Evolutionary conservation across 257 asterid genomes (phyloP), one percentile per base, ranked within the genome.

Genomic region (Paraleonurus japonicus): DNA sequence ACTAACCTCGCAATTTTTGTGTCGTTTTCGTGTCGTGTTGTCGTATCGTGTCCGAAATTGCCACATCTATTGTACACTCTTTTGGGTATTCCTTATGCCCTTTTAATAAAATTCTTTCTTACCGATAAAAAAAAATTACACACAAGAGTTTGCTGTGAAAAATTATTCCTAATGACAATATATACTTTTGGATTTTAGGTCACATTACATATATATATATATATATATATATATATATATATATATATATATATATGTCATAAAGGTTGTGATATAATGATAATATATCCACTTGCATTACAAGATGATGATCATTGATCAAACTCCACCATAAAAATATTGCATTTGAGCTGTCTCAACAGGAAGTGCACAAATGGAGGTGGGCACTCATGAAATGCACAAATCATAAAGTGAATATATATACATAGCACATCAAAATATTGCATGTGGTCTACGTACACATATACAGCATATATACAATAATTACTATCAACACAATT

Each of bases 201-300:
- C 65, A 69, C 62, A 70, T 70, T 70, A n/a, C 9, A n/a, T n/a
- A n/a, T n/a, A n/a, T n/a, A 1, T 48, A 16, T 41, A 41, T 41
- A 41, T 41, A 1, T 48, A 16, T 41, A 41, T 41, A 41, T 41
- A 1, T 48, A 16, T 41, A 41, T 41, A 41, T 41, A 1, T 48
- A 16, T 41, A 41, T 41, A 41, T 41, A n/a, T n/a, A 1, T 48
- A 16, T 41, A 41, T 41, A 41, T 41, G n/a, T 41, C 4, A 41
- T 41, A 41, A 3, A 28, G 10, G 55, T 4, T 2, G 20, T 47
- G 5, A 47, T 47, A 15, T 47, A 1, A 28, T 51, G 47, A 67
- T 50, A 48, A 48, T 61, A 7, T 24, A 13, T 69, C 43, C 57
- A 13, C 54, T 51, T 17, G 17, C 45, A 28, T 55, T 55, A 23